A percentile compares a stretch with the other conserved stretches of the same genome.
Evolutionary conservation across 2,329 filamentous ascomycete genomes (phyloP).

Genomic region (Microdochium paspali): DNA sequence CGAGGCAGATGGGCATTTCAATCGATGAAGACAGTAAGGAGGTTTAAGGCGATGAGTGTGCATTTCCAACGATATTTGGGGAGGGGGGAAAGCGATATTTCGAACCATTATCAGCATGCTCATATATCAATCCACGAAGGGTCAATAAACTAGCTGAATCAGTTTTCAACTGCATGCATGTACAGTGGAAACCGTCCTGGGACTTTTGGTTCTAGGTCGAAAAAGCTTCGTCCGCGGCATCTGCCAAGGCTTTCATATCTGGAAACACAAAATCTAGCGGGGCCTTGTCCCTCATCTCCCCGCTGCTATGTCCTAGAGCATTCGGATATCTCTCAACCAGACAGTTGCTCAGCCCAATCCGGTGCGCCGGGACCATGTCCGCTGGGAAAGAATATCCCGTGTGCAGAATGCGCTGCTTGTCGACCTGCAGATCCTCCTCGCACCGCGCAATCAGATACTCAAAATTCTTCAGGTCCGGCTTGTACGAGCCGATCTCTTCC

Average conservation of each 20-base stretch:
- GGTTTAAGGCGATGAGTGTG: neutral
- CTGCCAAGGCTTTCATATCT: neutral
- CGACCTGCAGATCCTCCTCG: conserved; percentile 42
- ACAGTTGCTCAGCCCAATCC: neutral
- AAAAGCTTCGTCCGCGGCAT: neutral
- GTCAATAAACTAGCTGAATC: too few species aligned
- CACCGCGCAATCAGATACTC: conserved; percentile 50
- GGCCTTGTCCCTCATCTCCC: neutral
- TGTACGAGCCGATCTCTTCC: conserved; percentile 63
- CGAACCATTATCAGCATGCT: too few species aligned
- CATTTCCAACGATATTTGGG: too few species aligned
- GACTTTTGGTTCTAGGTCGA: neutral
- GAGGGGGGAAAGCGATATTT: too few species aligned
- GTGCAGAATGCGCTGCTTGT: conserved; percentile 39
- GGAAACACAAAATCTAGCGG: neutral
- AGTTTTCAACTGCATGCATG: neutral
- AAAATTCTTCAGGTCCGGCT: conserved; percentile 58
- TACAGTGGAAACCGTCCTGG: neutral
- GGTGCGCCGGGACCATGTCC: neutral
- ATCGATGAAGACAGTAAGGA: conserved; percentile 30
- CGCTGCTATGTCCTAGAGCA: neutral
- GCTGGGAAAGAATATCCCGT: conserved; percentile 21
- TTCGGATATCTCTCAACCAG: neutral
- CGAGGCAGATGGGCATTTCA: conserved; percentile 28
- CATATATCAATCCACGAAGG: too few species aligned